A percentile compares a stretch with the other conserved stretches of the same genome.
These are phyloP conservation scores for Myriosclerotinia duriaeana DNA, from an alignment of 2,329 filamentous ascomycete species.

Conservation along the genomic window DNA sequence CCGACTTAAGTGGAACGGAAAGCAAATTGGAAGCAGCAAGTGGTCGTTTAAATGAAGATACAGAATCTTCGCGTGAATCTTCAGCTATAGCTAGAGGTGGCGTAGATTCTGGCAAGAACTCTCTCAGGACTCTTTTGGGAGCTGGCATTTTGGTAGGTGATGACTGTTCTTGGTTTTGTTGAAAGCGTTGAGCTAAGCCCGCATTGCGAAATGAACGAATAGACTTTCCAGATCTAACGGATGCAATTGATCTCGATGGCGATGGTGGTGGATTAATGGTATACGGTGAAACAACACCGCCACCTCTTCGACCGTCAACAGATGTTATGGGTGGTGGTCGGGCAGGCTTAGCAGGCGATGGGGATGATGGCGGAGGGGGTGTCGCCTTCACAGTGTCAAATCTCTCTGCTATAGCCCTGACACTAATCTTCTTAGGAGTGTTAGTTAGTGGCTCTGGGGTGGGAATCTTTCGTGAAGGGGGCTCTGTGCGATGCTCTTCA, in stretches of 20 bases:
- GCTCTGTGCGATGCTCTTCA: neutral
- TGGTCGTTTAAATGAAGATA: neutral
- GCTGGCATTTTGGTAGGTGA: conserved; percentile 33
- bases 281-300: conserved; percentile 34
- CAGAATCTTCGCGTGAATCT: conserved; percentile 8
- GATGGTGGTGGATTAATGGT: conserved; percentile 35
- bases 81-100: neutral
- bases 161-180: conserved; percentile 10
- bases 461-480: neutral
- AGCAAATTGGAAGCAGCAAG: neutral
- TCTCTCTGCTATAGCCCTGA: conserved; percentile 38
- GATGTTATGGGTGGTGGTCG: conserved; percentile 11
- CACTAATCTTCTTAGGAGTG: conserved; percentile 27
- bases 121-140: conserved; percentile 24
- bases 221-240: conserved; percentile 29
- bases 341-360: conserved; percentile 19
- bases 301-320: conserved; percentile 9
- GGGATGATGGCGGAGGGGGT: conserved; percentile 27
- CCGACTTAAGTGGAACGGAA: conserved; percentile 16
- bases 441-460: neutral
- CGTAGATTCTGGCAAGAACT: conserved; percentile 12
- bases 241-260: conserved; percentile 35
- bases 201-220: conserved; percentile 23
- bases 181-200: conserved; percentile 7
- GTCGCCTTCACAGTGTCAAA: conserved; percentile 30